Percentiles rank a stretch among this genome's conserved stretches.
phyloP scores from a whole-genome alignment of 768 basidiomycete species.

The Kwoniella pini region DNA sequence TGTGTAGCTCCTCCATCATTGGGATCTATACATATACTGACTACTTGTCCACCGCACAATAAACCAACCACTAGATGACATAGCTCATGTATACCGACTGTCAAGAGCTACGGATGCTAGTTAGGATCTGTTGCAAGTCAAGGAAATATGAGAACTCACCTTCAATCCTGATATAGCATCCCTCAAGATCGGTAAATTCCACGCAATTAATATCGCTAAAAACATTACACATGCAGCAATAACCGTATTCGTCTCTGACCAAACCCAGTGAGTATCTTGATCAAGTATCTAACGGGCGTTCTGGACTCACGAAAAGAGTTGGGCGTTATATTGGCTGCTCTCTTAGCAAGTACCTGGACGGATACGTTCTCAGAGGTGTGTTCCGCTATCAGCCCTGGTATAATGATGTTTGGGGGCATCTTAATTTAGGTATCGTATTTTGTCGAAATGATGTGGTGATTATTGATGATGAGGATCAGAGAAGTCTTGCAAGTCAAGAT shows the following conservation, averaged over 20 bases:
- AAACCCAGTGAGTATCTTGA: too few relatives aligned
- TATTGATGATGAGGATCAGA: too few relatives aligned
- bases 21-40: slow-evolving; percentile 51
- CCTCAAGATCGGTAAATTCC: slow-evolving; percentile 51
- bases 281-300: too few relatives aligned
- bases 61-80: slow-evolving; percentile 49
- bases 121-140: too few relatives aligned
- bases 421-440: not conserved
- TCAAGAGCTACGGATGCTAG: slow-evolving; percentile 38
- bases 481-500: too few relatives aligned
- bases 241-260: slow-evolving; percentile 50
- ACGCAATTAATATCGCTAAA: slow-evolving; percentile 46
- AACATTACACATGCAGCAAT: slow-evolving; percentile 52
- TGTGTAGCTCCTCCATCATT: slow-evolving; percentile 48
- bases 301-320: slow-evolving; percentile 38
- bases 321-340: slow-evolving; percentile 22
- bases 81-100: slow-evolving; percentile 49
- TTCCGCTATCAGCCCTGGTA: not conserved
- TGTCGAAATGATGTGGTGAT: not conserved
- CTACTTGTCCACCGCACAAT: slow-evolving; percentile 51
- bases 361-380: not conserved
- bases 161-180: slow-evolving; percentile 52
- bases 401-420: slow-evolving; percentile 6
- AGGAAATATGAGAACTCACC: too few relatives aligned
- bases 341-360: slow-evolving; percentile 18